These are phyloP conservation scores for Penicillium olsonii DNA, from an alignment of 2,329 filamentous ascomycete genomes.

Conservation along the genomic window DNA sequence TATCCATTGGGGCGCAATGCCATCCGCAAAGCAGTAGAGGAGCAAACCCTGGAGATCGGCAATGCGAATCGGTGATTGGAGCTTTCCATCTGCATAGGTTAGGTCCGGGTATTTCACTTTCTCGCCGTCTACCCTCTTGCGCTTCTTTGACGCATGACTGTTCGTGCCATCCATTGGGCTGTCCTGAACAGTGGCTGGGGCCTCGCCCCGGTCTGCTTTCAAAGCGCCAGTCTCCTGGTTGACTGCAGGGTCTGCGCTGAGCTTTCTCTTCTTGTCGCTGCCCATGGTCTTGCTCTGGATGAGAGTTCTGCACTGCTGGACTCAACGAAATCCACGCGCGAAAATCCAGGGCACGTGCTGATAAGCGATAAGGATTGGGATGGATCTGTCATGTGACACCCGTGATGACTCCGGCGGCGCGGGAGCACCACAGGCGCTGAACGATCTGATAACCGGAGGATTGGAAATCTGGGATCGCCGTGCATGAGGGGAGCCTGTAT, in stretches of 20 bases:
- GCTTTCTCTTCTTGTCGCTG: constrained; percentile 36
- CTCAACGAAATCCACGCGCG: not conserved
- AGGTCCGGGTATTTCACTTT: constrained; percentile 56
- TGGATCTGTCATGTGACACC: not conserved
- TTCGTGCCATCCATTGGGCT: constrained; percentile 9
- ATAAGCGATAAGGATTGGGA: not conserved
- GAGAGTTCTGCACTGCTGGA: not conserved
- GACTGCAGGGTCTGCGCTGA: constrained; percentile 28
- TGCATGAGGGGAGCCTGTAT: constrained; percentile 6
- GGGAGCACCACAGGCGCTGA: not conserved
- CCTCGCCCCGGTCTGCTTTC: constrained; percentile 35
- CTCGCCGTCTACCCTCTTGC: constrained; percentile 39
- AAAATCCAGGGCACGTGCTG: constrained; percentile 2
- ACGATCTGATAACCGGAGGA: constrained; percentile 35
- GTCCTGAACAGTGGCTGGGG: constrained; percentile 32
- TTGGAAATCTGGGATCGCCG: constrained; percentile 23
- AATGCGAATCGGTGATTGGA: constrained; percentile 59
- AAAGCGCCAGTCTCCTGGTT: constrained; percentile 15
- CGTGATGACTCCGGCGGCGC: not conserved
- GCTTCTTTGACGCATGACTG: constrained; percentile 19
- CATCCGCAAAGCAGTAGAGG: constrained; percentile 64
- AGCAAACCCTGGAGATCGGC: constrained; percentile 60
- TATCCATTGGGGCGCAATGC: constrained; percentile 63
- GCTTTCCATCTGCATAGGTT: constrained; percentile 54
- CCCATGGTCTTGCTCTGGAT: constrained; percentile 21